These are phyloP conservation scores for Ascoidea rubescens DNA, from an alignment of 805 yeast species.

Conservation along the genomic window DNA sequence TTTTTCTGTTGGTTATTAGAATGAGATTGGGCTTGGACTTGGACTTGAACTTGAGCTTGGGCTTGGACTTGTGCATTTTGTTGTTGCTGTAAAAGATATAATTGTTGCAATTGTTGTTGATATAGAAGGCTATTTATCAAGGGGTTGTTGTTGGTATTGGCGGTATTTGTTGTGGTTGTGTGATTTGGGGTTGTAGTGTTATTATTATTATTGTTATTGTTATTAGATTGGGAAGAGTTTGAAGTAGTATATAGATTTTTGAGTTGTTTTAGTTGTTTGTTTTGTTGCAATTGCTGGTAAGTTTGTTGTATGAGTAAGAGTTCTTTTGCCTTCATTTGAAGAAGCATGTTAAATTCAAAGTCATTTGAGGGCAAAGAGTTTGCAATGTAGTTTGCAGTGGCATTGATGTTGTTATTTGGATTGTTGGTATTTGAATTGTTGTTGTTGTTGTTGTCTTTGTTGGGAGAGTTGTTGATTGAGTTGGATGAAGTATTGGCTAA, in stretches of 20 bases:
- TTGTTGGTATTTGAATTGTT: background rate
- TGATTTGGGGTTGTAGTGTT: slow-evolving; percentile 7
- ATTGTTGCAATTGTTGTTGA: slow-evolving; percentile 2
- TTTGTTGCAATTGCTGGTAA: background rate
- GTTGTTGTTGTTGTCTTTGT: background rate
- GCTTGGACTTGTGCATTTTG: background rate
- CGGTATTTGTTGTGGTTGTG: slow-evolving; percentile 7
- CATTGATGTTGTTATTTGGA: background rate
- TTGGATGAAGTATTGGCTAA: background rate
- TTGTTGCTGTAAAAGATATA: background rate
- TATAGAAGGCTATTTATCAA: background rate
- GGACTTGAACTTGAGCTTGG: background rate
- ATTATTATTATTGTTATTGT: background rate
- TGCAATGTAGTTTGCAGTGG: background rate
- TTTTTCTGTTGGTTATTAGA: slow-evolving; percentile 13
- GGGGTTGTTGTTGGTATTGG: slow-evolving; percentile 5
- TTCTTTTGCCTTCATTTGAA: background rate
- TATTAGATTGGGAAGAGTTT: background rate
- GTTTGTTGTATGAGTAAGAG: background rate
- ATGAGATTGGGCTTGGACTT: background rate
- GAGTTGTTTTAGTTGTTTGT: background rate
- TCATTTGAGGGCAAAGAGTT: background rate
- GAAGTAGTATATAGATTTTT: background rate
- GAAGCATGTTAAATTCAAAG: background rate
- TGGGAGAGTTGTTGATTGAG: background rate